Evolutionary conservation across 108 stramenopile species (phyloP), one percentile per base, ranked within the genome.

Genomic region (Nannochloropsis salina): DNA sequence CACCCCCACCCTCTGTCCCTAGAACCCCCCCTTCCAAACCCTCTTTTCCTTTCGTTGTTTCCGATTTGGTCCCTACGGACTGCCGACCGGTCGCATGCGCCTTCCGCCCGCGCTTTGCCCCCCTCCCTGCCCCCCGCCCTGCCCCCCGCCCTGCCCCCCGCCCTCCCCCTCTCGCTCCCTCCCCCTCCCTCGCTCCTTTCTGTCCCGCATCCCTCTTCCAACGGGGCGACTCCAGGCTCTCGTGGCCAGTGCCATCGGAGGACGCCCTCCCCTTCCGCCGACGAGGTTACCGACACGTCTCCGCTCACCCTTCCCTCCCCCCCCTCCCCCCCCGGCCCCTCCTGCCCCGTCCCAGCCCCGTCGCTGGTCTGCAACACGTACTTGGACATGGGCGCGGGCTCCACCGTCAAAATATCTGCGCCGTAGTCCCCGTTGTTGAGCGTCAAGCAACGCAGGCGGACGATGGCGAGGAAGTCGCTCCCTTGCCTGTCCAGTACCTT

Each of bases 281-380:
- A 51, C 47, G 15, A 10, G 1, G 47, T 51, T 15, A 15, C 47
- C 10, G 12, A 12, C 47, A 15, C 47, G 12, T 12, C 47, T 15
- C 47, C 47, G 15, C 47, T 51, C 47, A 10, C 47, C 47, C 47
- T 15, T 15, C 47, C 15, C 61, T 74, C 20, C 61, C n/a, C 61
- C 61, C 61, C 61, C 61, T 74, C 61, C 61, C n/a, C 61, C 4
- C 61, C 61, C n/a, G 4, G 4, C n/a, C 61, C 61, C 3, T n/a
- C 61, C 61, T n/a, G 20, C 6, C 15, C 20, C 61, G 20, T n/a
- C n/a, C 61, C 61, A 74, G 8, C 61, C 15, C 15, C 2, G 15
- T 74, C 61, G n/a, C 61, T 74, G 15, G 61, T 74, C 61, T 74
- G 61, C 61, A 74, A 74, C 61, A 74, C 61, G 61, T 74, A 74